Evolutionary conservation across 2,329 filamentous ascomycete species (phyloP).

Genomic region (Pseudofabraea citricarpa): DNA sequence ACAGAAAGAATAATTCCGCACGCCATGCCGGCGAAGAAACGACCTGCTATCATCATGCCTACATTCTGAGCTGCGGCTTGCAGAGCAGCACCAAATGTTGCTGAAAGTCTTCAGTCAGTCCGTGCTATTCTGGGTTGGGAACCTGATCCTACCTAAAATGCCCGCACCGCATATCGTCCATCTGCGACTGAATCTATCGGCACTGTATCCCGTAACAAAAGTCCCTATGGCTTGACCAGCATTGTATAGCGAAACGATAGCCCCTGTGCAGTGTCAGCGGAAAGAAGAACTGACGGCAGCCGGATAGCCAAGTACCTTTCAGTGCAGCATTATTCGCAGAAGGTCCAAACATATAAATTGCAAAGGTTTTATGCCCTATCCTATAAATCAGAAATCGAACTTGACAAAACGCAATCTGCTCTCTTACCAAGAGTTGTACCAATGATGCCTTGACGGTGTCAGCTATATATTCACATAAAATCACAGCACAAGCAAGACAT

Average conservation of each 20-base stretch:
- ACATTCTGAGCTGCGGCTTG: conserved; percentile 19
- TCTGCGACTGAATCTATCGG: conserved; percentile 30
- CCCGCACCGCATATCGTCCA: conserved; percentile 29
- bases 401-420: too few relatives aligned
- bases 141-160: conserved; percentile 11
- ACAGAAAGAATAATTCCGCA: conserved; percentile 7
- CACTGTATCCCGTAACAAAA: conserved; percentile 26
- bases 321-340: conserved; percentile 21
- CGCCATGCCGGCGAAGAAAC: conserved; percentile 17
- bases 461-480: not conserved
- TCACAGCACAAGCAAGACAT: not conserved
- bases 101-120: conserved; percentile 3
- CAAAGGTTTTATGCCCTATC: conserved; percentile 28
- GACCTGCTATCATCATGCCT: conserved; percentile 22
- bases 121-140: too few relatives aligned
- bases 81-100: conserved; percentile 16
- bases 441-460: conserved; percentile 23
- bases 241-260: conserved; percentile 30
- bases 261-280: conserved; percentile 16
- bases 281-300: too few relatives aligned
- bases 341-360: conserved; percentile 27
- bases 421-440: conserved; percentile 29
- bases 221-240: conserved; percentile 28
- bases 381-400: too few relatives aligned
- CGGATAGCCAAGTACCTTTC: conserved; percentile 10